Percentiles rank a stretch among this genome's conserved stretches.
Evolutionary conservation across 768 basidiomycete genomes (phyloP).

Genomic region (Rhodotorula taiwanensis): DNA sequence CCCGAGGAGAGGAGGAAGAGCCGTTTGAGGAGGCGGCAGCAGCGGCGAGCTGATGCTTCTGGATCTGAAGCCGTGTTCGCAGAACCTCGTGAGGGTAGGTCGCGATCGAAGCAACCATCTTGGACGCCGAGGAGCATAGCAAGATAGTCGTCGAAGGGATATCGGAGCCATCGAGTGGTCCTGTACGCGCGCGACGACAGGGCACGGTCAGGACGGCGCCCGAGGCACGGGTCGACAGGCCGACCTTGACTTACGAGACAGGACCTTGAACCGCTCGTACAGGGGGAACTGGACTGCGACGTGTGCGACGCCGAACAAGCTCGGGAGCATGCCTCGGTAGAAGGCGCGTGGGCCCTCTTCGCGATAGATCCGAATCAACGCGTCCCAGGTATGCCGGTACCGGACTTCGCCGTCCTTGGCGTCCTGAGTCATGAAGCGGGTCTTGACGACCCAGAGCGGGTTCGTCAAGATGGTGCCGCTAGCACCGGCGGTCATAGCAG

Average conservation of each 20-base stretch:
- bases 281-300: slow-evolving; percentile 97
- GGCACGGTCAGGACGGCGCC: not conserved
- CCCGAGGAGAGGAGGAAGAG: no score
- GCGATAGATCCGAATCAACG: slow-evolving; percentile 79
- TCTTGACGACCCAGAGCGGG: slow-evolving; percentile 98
- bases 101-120: slow-evolving; percentile 89
- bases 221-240: not conserved
- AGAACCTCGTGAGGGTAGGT: slow-evolving; percentile 99
- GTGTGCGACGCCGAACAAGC: slow-evolving; percentile 82
- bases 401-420: slow-evolving; percentile 43
- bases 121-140: slow-evolving; percentile 81
- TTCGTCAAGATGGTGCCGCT: slow-evolving; percentile 88
- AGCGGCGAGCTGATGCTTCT: slow-evolving; percentile 33
- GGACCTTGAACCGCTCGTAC: slow-evolving; percentile 83
- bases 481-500: slow-evolving; percentile 93
- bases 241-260: slow-evolving; percentile 62
- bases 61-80: slow-evolving; percentile 91
- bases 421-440: slow-evolving; percentile 82
- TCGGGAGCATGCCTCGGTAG: slow-evolving; percentile 90
- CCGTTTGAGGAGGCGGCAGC: slow-evolving; percentile 6
- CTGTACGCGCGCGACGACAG: slow-evolving; percentile 31
- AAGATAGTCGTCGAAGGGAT: slow-evolving; percentile 64
- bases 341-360: slow-evolving; percentile 81
- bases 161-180: slow-evolving; percentile 42
- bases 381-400: slow-evolving; percentile 85